Base-by-base conservation (phyloP, 2,329 filamentous ascomycete species). In the Arthroderma sp. region DNA sequence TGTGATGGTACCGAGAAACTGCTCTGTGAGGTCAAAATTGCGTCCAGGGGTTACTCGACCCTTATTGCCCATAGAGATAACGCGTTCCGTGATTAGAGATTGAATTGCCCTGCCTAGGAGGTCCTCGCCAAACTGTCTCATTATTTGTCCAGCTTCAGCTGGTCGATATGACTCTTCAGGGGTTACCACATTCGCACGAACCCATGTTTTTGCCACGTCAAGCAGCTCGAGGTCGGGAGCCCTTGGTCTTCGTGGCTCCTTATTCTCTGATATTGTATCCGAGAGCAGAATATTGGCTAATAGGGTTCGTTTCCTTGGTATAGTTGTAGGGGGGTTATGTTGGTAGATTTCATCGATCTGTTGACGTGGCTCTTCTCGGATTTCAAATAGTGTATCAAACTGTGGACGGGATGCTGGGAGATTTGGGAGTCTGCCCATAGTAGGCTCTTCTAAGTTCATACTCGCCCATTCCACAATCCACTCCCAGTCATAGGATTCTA, bases 131-230 rank as follows among this genome's bases (percentile, higher is more conserved):
- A 74, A 66, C 2, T 58, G 61, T 6, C 61, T 61, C 9, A 74
- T 61, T 57, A 67, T 63, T 62, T 70, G 37, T 19, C 65, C 59
- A 57, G 76, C 74, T n/a, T 71, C 65, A 2, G 57, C 58, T 0
- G 73, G 62, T 38, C 71, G 61, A 61, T 77, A 78, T 1, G 64
- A 67, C 19, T 72, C 67, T 51, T 75, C 70, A 1, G 71, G 67
- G 0, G 76, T 75, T 35, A 76, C 64, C 28, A 76, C 64, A 41
- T 76, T 77, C 19, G 76, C 73, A 11, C 76, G 72, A 49, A 77
- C 69, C 74, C 73, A 78, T n/a, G 71, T 71, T 64, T 75, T 76
- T 38, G 71, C 73, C 6, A 69, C 63, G 2, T 72, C 68, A 2
- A 74, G 61, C 9, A 64, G 63, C 17, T 64, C 59, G 13, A 66